Evolutionary conservation across 352 stramenopile species (phyloP).

Genomic region (Phytophthora multivora): DNA sequence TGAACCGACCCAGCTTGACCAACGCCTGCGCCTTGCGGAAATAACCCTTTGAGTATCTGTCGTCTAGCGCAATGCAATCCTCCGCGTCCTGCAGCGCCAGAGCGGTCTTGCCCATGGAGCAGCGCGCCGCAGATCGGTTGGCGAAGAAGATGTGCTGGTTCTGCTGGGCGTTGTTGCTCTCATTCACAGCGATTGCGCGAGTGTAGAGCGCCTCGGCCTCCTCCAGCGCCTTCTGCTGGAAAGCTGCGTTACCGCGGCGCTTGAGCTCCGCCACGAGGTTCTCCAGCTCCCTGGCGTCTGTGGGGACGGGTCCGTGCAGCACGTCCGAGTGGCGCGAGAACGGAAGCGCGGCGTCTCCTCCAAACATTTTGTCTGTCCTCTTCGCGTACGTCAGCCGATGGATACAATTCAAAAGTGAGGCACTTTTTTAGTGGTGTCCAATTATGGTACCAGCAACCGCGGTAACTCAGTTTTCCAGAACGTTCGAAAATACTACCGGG

Average conservation of each 20-base stretch:
- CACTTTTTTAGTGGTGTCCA: neutral
- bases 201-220: conserved; percentile 97
- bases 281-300: conserved; percentile 51
- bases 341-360: conserved; percentile 64
- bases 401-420: conserved; percentile 15
- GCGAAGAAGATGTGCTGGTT: conserved; percentile 88
- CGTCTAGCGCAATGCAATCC: conserved; percentile 60
- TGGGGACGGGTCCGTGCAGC: conserved; percentile 57
- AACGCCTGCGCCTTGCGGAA: conserved; percentile 87
- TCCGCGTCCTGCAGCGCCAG: conserved; percentile 75
- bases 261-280: conserved; percentile 89
- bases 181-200: conserved; percentile 92
- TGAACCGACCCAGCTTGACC: conserved; percentile 68
- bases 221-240: conserved; percentile 83
- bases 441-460: neutral
- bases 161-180: conserved; percentile 47
- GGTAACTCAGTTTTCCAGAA: conserved; percentile 20
- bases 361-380: conserved; percentile 52
- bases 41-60: conserved; percentile 79
- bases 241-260: conserved; percentile 86
- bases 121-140: conserved; percentile 89
- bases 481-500: conserved; percentile 12
- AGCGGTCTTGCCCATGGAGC: conserved; percentile 75
- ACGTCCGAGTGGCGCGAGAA: conserved; percentile 87
- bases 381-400: neutral